Evolutionary conservation across 257 asterid genomes (phyloP).

Genomic region (Solanum gracilifrons): DNA sequence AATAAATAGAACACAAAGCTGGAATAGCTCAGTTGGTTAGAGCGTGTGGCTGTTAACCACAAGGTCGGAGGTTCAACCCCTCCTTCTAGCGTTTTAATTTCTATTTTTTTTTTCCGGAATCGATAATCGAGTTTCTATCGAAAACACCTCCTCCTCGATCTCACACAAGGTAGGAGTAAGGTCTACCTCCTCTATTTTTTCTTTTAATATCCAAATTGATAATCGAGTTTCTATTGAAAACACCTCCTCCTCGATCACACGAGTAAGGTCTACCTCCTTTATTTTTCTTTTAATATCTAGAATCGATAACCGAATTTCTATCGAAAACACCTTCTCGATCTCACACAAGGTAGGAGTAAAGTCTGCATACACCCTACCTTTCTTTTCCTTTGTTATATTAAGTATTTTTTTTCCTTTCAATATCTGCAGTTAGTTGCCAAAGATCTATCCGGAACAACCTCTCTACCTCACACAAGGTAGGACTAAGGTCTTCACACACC

Average conservation of each 20-base stretch:
- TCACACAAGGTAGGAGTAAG: too few relatives aligned
- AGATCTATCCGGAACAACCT: background rate
- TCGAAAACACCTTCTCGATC: background rate
- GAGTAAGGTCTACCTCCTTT: too few relatives aligned
- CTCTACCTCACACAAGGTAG: background rate
- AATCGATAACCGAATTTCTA: too few relatives aligned
- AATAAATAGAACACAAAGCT: conserved; percentile 19
- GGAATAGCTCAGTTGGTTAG: conserved; percentile 99
- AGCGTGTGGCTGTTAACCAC: conserved; percentile 99
- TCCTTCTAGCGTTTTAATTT: conserved; percentile 36
- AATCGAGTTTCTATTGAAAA: too few relatives aligned
- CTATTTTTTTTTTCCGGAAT: too few relatives aligned
- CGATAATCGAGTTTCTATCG: too few relatives aligned
- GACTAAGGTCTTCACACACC: background rate
- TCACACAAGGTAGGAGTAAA: background rate
- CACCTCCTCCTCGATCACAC: background rate
- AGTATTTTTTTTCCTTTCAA: background rate
- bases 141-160: too few relatives aligned
- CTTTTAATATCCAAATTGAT: too few relatives aligned
- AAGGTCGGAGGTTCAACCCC: conserved; percentile 97
- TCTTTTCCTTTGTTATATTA: background rate
- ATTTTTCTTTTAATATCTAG: too few relatives aligned
- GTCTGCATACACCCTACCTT: background rate
- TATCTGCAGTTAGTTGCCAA: background rate
- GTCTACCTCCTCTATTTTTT: too few relatives aligned